phyloP scores from a whole-genome alignment of 2,329 filamentous ascomycete genomes.

The Cladosporium sp. region DNA sequence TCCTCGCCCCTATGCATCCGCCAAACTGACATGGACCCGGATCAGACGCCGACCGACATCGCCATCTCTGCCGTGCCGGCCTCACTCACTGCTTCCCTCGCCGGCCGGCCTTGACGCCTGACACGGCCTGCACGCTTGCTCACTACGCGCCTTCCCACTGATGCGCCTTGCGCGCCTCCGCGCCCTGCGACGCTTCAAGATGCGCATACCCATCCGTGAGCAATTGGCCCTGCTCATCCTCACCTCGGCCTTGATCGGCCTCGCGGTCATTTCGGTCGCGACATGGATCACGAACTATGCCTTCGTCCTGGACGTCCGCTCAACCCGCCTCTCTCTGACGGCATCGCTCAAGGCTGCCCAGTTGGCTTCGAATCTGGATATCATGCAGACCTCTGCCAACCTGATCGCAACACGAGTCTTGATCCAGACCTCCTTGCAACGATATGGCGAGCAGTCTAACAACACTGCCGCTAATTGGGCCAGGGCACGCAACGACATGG shows the following conservation, averaged over 20 bases:
- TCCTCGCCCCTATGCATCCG: background rate
- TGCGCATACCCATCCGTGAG: constrained; percentile 83
- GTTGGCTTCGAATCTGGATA: constrained; percentile 68
- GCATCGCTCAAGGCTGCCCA: constrained; percentile 83
- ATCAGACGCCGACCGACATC: background rate
- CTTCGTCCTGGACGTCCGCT: constrained; percentile 53
- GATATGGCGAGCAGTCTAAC: constrained; percentile 51
- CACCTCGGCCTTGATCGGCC: constrained; percentile 63
- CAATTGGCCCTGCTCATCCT: constrained; percentile 79
- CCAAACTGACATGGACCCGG: constrained; percentile 3
- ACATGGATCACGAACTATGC: constrained; percentile 57
- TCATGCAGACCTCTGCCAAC: constrained; percentile 68
- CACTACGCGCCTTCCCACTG: background rate
- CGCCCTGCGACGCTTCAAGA: constrained; percentile 31
- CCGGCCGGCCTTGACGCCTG: background rate
- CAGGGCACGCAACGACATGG: constrained; percentile 56
- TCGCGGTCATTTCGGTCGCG: constrained; percentile 74
- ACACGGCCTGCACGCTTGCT: too few relatives aligned
- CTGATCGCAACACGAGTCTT: constrained; percentile 61
- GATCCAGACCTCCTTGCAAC: constrained; percentile 46
- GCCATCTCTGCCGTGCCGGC: background rate
- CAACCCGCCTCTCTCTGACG: constrained; percentile 60
- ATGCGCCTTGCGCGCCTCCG: constrained; percentile 10
- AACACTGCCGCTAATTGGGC: constrained; percentile 54
- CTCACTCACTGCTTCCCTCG: background rate